Evolutionary conservation across 1,284 basidiomycete species (phyloP).

Genomic region (Takashimella koratensis): DNA sequence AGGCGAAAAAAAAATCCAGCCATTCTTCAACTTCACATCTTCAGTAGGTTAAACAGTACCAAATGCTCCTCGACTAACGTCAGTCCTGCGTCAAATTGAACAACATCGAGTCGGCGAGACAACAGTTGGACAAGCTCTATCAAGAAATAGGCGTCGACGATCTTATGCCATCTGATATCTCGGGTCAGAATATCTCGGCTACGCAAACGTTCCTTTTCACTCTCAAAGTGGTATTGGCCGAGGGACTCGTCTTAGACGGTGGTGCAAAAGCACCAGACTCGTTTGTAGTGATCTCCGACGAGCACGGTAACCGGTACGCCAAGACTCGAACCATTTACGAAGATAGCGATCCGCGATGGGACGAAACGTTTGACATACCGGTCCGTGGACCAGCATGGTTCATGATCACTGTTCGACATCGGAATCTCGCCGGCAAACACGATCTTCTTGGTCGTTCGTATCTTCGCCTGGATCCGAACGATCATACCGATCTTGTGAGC

Average conservation of each 20-base stretch:
- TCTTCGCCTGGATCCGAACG: conserved; percentile 82
- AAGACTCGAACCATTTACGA: conserved; percentile 97
- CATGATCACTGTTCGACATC: conserved; percentile 90
- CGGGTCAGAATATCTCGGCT: conserved; percentile 60
- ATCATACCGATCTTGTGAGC: conserved; percentile 82
- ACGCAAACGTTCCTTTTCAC: conserved; percentile 81
- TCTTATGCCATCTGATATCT: conserved; percentile 58
- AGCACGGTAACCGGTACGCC: conserved; percentile 80
- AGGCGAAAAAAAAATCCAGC: conserved; percentile 70
- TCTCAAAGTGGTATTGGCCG: conserved; percentile 87
- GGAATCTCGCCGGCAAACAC: conserved; percentile 82
- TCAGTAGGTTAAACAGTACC: conserved; percentile 46
- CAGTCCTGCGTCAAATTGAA: conserved; percentile 96
- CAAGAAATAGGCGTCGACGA: conserved; percentile 86
- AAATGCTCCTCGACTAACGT: background rate
- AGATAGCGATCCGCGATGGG: conserved; percentile 85
- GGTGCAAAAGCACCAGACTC: conserved; percentile 64
- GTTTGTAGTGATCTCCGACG: conserved; percentile 91
- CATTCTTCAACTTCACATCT: conserved; percentile 80
- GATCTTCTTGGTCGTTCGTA: conserved; percentile 89
- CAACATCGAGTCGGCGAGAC: conserved; percentile 89
- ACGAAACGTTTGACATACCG: conserved; percentile 93
- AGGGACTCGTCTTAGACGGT: conserved; percentile 71
- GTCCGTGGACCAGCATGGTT: conserved; percentile 81
- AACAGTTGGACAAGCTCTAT: conserved; percentile 90